Evolutionary conservation across 805 yeast genomes (phyloP).

Genomic region (Kregervanrija delftensis): DNA sequence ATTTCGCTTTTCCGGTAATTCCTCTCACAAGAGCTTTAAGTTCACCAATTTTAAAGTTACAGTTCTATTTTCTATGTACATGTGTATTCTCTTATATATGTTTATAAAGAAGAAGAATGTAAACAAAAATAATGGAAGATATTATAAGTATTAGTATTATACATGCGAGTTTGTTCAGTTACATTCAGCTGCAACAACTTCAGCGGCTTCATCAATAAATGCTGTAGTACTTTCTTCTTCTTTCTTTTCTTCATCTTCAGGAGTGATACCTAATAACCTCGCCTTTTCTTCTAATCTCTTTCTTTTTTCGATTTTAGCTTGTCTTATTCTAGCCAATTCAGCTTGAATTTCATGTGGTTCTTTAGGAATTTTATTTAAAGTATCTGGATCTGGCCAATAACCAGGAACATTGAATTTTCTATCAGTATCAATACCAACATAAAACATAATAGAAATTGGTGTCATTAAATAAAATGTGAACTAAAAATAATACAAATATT

Average conservation of each 20-base stretch:
- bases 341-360: conserved; percentile 89
- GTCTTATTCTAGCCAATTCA: conserved; percentile 80
- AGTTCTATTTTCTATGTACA: background rate
- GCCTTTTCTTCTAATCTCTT: conserved; percentile 67
- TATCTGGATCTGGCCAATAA: conserved; percentile 95
- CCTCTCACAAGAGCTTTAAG: too few species aligned
- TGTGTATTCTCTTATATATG: background rate
- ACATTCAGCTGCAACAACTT: conserved; percentile 6
- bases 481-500: conserved; percentile 21
- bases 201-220: conserved; percentile 2
- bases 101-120: background rate
- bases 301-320: conserved; percentile 69
- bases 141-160: too few species aligned
- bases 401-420: conserved; percentile 85
- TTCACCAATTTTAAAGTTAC: too few species aligned
- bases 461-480: conserved; percentile 80
- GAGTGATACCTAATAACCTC: conserved; percentile 55
- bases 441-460: conserved; percentile 90
- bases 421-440: conserved; percentile 87
- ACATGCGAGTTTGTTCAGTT: too few species aligned
- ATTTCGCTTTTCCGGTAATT: too few species aligned
- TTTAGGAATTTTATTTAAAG: conserved; percentile 85
- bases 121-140: background rate
- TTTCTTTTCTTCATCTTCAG: conserved; percentile 35
- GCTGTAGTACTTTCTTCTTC: conserved; percentile 6